Base-by-base conservation (phyloP, 164 flowering plant genomes). In the Piper longum region DNA sequence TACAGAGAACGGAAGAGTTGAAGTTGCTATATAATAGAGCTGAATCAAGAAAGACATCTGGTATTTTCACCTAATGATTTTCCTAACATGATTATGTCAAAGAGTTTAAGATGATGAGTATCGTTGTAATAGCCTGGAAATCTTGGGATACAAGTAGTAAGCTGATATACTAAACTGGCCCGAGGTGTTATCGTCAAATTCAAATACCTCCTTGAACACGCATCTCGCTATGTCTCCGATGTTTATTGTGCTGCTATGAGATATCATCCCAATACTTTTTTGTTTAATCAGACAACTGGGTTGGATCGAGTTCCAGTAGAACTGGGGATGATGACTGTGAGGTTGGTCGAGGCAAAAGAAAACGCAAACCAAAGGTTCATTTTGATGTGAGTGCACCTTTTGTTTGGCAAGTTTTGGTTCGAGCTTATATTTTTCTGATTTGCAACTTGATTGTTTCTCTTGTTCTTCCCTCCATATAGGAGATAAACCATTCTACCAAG, bases 331-430 rank as follows among this genome's bases (percentile, higher is more conserved):
- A 67, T 57, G 40, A n/a, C 59, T 16, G 42, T 17, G 77, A 69
- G 41, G 71, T 70, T 56, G 71, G 83, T 56, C 79, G 81, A 74
- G 79, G 82, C 64, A 77, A 78, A 58, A 77, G 87, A 70, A 64
- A 76, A 54, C 61, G 84, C 16, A 83, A 75, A 68, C 81, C 80
- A 12, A 83, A 76, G 72, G 61, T 74, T 72, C 78, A 63, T 66
- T 81, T 83, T 63, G 84, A 76, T 75, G 87, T 83, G 60, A 81
- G 83, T 72, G 60, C 42, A 26, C 8, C 44, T n/a, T 9, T 42
- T 60, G 45, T 13, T 60, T 8, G 36, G 36, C 1, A 26, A 26
- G 36, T 26, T 26, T 26, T 26, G 36, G 36, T 0, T 26, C 36
- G 36, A 26, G 36, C 36, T 26, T 26, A 26, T 26, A 26, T 26